phyloP scores from a whole-genome alignment of 2,329 filamentous ascomycete species.

The Aspergillus felis region DNA sequence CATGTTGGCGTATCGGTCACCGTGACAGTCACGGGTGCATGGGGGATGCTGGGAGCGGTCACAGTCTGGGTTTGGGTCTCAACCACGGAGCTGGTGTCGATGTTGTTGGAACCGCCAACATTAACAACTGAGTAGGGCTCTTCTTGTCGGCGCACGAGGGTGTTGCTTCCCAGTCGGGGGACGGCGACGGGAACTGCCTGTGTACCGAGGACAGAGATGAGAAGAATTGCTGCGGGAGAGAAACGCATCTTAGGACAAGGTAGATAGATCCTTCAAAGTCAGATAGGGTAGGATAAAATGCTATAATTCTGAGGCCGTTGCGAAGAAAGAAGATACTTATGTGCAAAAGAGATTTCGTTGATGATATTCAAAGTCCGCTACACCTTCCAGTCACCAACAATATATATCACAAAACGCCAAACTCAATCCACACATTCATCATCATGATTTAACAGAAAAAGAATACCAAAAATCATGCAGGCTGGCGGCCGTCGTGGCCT shows the following conservation, averaged over 20 bases:
- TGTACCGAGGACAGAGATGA: conserved; percentile 25
- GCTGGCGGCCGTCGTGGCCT: neutral
- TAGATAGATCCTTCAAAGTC: conserved; percentile 1
- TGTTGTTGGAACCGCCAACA: conserved; percentile 23
- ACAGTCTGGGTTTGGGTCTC: conserved; percentile 17
- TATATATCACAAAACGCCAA: neutral
- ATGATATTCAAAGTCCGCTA: neutral
- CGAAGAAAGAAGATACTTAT: neutral
- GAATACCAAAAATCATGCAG: neutral
- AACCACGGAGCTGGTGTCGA: conserved; percentile 8
- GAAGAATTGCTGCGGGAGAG: conserved; percentile 19
- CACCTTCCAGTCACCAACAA: neutral
- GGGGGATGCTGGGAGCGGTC: conserved; percentile 11
- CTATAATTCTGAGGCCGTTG: neutral
- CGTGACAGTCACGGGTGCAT: conserved; percentile 22
- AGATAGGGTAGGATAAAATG: neutral
- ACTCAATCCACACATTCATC: neutral
- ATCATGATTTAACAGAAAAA: neutral
- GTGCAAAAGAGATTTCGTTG: neutral
- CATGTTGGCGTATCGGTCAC: conserved; percentile 18
- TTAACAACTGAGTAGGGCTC: conserved; percentile 30
- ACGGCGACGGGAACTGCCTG: conserved; percentile 27
- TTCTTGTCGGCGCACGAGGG: conserved; percentile 21
- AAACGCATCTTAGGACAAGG: conserved; percentile 25
- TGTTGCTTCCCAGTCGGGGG: conserved; percentile 13